Conservation (phyloP, 2,329 filamentous ascomycete genomes). For the Alternaria ventricosa region DNA sequence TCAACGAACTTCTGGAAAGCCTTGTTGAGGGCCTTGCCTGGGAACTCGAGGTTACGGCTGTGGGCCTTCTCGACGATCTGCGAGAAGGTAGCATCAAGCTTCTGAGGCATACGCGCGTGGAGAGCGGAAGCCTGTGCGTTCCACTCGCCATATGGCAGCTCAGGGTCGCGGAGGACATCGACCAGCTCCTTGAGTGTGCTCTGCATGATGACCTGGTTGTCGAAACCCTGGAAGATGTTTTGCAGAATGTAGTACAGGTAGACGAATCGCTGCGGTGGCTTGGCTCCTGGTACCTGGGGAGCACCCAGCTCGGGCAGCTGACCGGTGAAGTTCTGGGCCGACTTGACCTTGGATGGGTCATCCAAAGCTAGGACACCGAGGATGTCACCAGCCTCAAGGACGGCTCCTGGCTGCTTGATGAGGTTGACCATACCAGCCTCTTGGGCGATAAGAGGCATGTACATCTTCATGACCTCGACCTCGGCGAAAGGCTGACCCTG, state of each 20-base stretch:
- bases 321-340: constrained; percentile 90
- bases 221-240: constrained; percentile 91
- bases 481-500: constrained; percentile 94
- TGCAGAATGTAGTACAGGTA: constrained; percentile 77
- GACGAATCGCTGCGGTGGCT: constrained; percentile 86
- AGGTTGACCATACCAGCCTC: constrained; percentile 97
- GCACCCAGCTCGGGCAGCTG: constrained; percentile 87
- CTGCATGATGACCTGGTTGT: constrained; percentile 97
- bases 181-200: constrained; percentile 85
- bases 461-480: constrained; percentile 99
- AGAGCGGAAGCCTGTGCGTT: constrained; percentile 93
- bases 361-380: constrained; percentile 96
- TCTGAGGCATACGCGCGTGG: constrained; percentile 96
- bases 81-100: constrained; percentile 80
- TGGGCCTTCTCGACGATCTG: constrained; percentile 87
- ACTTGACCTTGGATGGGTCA: constrained; percentile 95
- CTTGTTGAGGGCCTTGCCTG: constrained; percentile 84
- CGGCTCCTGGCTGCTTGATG: constrained; percentile 99
- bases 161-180: constrained; percentile 85
- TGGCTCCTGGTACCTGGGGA: constrained; percentile 86
- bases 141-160: constrained; percentile 96
- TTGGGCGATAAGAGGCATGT: constrained; percentile 95
- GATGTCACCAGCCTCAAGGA: constrained; percentile 95
- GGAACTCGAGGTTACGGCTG: constrained; percentile 83
- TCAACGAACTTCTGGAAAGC: constrained; percentile 87